Evolutionary conservation across 2,329 filamentous ascomycete species (phyloP).

Genomic region (Clarireedia hainanense): DNA sequence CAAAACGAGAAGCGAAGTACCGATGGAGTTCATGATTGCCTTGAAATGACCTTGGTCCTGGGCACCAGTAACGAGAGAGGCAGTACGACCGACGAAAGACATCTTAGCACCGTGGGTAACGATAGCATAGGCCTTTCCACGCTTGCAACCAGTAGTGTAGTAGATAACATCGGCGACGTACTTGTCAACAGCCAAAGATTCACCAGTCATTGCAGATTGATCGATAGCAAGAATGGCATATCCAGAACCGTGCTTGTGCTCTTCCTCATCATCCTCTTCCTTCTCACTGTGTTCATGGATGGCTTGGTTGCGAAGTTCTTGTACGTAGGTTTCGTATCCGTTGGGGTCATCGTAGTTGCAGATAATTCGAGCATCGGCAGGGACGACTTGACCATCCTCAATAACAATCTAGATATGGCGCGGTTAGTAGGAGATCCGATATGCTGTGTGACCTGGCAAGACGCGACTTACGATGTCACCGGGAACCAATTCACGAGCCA

Average conservation of each 20-base stretch:
- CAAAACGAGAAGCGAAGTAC: slow-evolving; percentile 63
- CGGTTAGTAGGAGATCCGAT: not conserved
- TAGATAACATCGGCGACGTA: slow-evolving; percentile 70
- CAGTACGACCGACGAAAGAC: slow-evolving; percentile 72
- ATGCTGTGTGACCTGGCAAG: not conserved
- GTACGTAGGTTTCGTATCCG: slow-evolving; percentile 58
- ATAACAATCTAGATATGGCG: slow-evolving; percentile 47
- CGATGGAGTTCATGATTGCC: slow-evolving; percentile 77
- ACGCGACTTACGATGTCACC: slow-evolving; percentile 59
- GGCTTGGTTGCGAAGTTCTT: slow-evolving; percentile 54
- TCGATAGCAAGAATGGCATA: slow-evolving; percentile 63
- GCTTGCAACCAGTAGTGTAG: slow-evolving; percentile 78
- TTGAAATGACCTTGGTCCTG: slow-evolving; percentile 74
- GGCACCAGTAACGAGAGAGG: slow-evolving; percentile 65
- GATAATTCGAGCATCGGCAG: slow-evolving; percentile 63
- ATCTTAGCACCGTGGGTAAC: slow-evolving; percentile 58
- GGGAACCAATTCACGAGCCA: slow-evolving; percentile 66
- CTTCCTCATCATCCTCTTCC: slow-evolving; percentile 41
- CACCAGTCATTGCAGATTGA: slow-evolving; percentile 75
- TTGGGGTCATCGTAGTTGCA: slow-evolving; percentile 64
- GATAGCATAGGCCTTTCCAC: slow-evolving; percentile 66
- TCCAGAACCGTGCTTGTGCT: slow-evolving; percentile 49
- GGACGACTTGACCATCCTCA: slow-evolving; percentile 64
- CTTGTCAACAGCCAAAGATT: slow-evolving; percentile 71
- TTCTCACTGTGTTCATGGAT: slow-evolving; percentile 53